Evolutionary conservation across 1,284 basidiomycete species (phyloP).

Genomic region (Pterula multifida): DNA sequence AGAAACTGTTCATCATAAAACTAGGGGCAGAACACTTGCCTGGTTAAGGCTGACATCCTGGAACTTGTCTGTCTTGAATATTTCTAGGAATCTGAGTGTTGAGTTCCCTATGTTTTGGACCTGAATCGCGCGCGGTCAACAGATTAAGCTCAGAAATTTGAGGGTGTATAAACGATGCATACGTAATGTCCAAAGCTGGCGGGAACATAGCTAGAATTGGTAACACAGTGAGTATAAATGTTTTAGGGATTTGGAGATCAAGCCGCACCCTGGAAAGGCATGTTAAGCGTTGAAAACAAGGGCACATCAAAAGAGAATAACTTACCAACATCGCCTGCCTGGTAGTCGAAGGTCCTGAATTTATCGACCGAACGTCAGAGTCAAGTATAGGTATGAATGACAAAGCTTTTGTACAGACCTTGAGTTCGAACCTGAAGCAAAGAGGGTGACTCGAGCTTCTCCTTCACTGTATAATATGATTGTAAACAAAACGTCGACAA

Average conservation of each 20-base stretch:
- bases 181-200: constrained; percentile 1
- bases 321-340: constrained; percentile 51
- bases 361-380: too few relatives aligned
- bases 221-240: too few relatives aligned
- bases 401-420: constrained; percentile 4
- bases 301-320: constrained; percentile 30
- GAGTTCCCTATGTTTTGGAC: constrained; percentile 59
- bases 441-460: constrained; percentile 31
- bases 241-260: too few relatives aligned
- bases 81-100: constrained; percentile 46
- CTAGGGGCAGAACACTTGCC: constrained; percentile 17
- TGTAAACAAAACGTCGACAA: neutral
- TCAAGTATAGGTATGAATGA: too few relatives aligned
- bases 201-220: neutral
- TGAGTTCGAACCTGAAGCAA: constrained; percentile 23
- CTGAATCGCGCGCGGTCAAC: constrained; percentile 20
- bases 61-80: constrained; percentile 26
- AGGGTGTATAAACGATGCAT: neutral
- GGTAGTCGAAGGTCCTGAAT: neutral
- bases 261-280: neutral
- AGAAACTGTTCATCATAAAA: constrained; percentile 9
- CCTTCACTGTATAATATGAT: constrained; percentile 24
- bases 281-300: neutral
- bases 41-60: constrained; percentile 17
- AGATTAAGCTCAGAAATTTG: neutral